Conservation (phyloP, 108 stramenopile genomes). For the Tribonema minus region DNA sequence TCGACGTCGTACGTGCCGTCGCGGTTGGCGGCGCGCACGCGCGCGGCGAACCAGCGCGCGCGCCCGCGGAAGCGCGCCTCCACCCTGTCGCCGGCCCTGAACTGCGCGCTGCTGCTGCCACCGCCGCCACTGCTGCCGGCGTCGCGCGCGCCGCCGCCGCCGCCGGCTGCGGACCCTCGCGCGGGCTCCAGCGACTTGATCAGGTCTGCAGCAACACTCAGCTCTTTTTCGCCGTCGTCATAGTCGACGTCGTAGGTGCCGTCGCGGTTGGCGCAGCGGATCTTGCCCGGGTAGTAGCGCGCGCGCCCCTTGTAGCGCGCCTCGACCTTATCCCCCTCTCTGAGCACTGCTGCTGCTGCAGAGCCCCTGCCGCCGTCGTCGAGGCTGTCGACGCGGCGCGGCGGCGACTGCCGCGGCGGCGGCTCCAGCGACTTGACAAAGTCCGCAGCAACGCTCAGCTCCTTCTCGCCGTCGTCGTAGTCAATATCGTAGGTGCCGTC, state of each 20-base stretch:
- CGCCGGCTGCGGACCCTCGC: not conserved
- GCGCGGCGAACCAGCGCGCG: constrained; percentile 43
- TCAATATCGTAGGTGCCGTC: constrained; percentile 52
- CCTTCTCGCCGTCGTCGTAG: constrained; percentile 54
- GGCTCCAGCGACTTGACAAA: constrained; percentile 22
- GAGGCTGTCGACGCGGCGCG: too few species aligned
- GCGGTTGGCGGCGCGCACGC: constrained; percentile 18
- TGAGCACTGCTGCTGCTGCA: constrained; percentile 22
- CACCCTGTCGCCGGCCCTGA: constrained; percentile 49
- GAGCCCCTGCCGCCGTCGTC: not conserved
- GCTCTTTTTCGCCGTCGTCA: constrained; percentile 51
- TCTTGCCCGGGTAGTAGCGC: constrained; percentile 52
- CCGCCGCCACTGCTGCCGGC: too few species aligned
- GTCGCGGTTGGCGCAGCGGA: constrained; percentile 36
- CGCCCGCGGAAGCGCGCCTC: constrained; percentile 56
- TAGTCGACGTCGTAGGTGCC: too few species aligned
- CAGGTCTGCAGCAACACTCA: not conserved
- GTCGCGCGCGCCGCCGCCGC: too few species aligned
- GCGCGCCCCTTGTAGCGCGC: too few species aligned
- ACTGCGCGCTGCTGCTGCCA: too few species aligned
- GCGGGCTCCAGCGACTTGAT: constrained; percentile 17
- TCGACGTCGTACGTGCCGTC: constrained; percentile 58
- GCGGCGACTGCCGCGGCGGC: too few species aligned
- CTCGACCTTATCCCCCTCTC: too few species aligned
- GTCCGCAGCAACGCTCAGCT: not conserved